A percentile compares a stretch with the other conserved stretches of the same genome.
Evolutionary conservation across 331 rosid genomes (phyloP).

Genomic region (Arachis monticola): DNA sequence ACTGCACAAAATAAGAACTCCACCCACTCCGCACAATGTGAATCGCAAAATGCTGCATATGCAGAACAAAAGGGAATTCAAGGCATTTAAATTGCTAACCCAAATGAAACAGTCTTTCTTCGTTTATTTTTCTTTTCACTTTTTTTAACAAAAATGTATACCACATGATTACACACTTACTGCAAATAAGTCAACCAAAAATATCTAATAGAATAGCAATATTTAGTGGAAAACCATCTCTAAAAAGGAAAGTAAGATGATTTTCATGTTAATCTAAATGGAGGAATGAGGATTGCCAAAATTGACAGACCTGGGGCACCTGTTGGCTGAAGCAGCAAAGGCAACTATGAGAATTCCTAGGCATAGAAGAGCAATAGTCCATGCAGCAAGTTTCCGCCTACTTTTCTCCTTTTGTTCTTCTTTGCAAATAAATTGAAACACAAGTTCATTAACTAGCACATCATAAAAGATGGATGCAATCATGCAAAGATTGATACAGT

Average conservation of each 20-base stretch:
- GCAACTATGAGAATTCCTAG: constrained; percentile 56
- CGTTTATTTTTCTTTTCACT: not conserved
- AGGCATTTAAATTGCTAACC: constrained; percentile 14
- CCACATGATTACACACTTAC: constrained; percentile 12
- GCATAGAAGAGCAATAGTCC: constrained; percentile 66
- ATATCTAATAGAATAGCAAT: constrained; percentile 2
- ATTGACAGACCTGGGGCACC: constrained; percentile 58
- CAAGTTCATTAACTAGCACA: constrained; percentile 31
- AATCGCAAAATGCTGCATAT: constrained; percentile 53
- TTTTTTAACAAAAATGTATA: constrained; percentile 7
- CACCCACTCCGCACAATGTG: constrained; percentile 55
- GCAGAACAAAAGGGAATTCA: constrained; percentile 30
- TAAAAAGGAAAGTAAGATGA: constrained; percentile 4
- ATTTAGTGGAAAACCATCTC: constrained; percentile 29
- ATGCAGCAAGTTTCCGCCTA: constrained; percentile 64
- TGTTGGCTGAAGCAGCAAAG: constrained; percentile 57
- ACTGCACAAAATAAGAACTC: constrained; percentile 50
- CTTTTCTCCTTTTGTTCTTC: constrained; percentile 47
- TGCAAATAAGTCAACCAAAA: constrained; percentile 17
- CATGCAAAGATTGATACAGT: constrained; percentile 22
- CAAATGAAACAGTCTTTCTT: not conserved
- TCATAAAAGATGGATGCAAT: constrained; percentile 28
- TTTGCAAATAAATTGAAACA: constrained; percentile 40
- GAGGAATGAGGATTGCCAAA: constrained; percentile 24
- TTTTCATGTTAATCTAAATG: constrained; percentile 23